phyloP scores from a whole-genome alignment of 139 green algal genomes.

The Picochlorum costavermella region DNA sequence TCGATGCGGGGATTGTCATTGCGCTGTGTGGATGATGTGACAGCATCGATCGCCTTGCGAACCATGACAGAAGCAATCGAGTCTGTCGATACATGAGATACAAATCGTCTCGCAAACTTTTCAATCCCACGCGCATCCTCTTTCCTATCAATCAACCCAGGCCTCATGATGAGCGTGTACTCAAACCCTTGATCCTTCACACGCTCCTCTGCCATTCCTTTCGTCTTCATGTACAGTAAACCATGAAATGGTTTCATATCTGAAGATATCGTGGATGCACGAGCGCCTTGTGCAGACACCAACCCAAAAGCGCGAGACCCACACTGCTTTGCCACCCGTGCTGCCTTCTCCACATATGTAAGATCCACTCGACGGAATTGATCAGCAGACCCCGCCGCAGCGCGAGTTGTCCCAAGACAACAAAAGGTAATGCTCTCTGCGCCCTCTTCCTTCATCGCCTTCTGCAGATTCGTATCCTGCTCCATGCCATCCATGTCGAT shows the following conservation, averaged over 20 bases:
- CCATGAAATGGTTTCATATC: slow-evolving; percentile 25
- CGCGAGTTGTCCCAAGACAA: slow-evolving; percentile 47
- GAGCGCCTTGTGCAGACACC: slow-evolving; percentile 22
- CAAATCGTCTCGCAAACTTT: not conserved
- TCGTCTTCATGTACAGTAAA: slow-evolving; percentile 24
- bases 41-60: not conserved
- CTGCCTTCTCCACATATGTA: slow-evolving; percentile 38
- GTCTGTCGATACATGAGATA: not conserved
- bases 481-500: slow-evolving; percentile 2
- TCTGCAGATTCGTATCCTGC: slow-evolving; percentile 18
- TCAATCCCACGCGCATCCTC: slow-evolving; percentile 7
- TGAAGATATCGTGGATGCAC: slow-evolving; percentile 7
- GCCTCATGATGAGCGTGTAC: slow-evolving; percentile 13
- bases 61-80: not conserved
- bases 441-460: slow-evolving; percentile 31
- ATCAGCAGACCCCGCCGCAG: slow-evolving; percentile 43
- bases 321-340: slow-evolving; percentile 31
- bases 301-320: slow-evolving; percentile 29
- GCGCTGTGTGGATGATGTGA: not conserved
- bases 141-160: slow-evolving; percentile 22
- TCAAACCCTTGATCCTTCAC: slow-evolving; percentile 13
- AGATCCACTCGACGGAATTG: slow-evolving; percentile 50
- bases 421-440: slow-evolving; percentile 39
- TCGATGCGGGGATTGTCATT: not conserved
- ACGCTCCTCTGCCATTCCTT: slow-evolving; percentile 18